A percentile compares a stretch with the other conserved stretches of the same genome.
Conservation (phyloP, 352 stramenopile genomes). For the Globisporangium radiosum region DNA sequence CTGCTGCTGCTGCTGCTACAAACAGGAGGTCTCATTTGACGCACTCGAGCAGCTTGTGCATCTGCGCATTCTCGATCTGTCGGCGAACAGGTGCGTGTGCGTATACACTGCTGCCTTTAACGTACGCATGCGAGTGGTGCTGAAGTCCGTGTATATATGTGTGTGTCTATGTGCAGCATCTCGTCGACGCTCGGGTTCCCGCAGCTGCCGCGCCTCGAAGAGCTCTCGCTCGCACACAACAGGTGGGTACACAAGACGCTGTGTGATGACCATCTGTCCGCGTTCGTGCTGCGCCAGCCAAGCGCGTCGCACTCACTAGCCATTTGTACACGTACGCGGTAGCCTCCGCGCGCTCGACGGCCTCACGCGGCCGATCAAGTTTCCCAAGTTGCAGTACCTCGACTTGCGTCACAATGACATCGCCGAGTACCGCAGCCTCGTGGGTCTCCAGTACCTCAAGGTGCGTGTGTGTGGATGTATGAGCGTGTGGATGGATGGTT, state of each 20-base stretch:
- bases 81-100: constrained; percentile 49
- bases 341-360: constrained; percentile 51
- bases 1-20: too few relatives aligned
- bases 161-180: constrained; percentile 29
- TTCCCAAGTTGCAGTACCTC: constrained; percentile 62
- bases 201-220: constrained; percentile 49
- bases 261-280: too few relatives aligned
- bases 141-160: constrained; percentile 56
- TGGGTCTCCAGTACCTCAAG: constrained; percentile 45
- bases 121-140: too few relatives aligned
- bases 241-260: constrained; percentile 16
- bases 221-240: constrained; percentile 75
- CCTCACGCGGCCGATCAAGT: constrained; percentile 54
- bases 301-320: too few relatives aligned
- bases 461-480: constrained; percentile 14
- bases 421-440: constrained; percentile 24
- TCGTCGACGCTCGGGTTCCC: constrained; percentile 50
- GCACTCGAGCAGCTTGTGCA: constrained; percentile 55
- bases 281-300: too few relatives aligned
- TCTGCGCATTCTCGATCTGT: constrained; percentile 67
- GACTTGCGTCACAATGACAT: constrained; percentile 69
- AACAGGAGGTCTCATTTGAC: constrained; percentile 48
- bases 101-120: neutral
- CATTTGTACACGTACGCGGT: neutral
- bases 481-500: neutral